These are phyloP conservation scores for Cyberlindnera mississippiensis DNA, from an alignment of 805 yeast species.

Conservation along the genomic window DNA sequence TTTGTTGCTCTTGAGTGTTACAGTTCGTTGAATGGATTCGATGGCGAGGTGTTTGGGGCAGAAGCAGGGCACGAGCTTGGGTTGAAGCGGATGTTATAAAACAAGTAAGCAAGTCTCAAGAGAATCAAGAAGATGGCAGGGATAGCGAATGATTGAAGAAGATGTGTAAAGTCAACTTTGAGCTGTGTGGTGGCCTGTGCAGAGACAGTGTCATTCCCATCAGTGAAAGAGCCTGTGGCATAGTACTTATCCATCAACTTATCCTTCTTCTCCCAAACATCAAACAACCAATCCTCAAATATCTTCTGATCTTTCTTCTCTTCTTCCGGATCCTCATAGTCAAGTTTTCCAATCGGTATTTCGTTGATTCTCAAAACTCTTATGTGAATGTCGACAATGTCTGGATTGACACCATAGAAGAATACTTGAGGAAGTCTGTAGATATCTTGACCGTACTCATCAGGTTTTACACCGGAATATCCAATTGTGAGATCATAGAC, in stretches of 20 bases:
- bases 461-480: constrained; percentile 62
- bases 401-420: constrained; percentile 70
- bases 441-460: constrained; percentile 71
- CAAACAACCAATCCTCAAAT: constrained; percentile 74
- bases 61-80: constrained; percentile 9
- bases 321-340: constrained; percentile 40
- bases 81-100: constrained; percentile 4
- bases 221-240: constrained; percentile 46
- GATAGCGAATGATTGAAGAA: constrained; percentile 31
- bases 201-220: constrained; percentile 17
- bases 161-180: constrained; percentile 23
- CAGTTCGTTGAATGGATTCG: neutral
- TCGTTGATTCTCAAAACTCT: constrained; percentile 52
- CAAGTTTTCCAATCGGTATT: constrained; percentile 58
- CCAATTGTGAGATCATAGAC: constrained; percentile 84
- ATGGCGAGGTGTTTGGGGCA: constrained; percentile 1
- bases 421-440: constrained; percentile 64
- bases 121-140: constrained; percentile 27
- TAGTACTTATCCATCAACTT: constrained; percentile 58
- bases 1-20: too few species aligned
- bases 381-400: constrained; percentile 58
- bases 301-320: constrained; percentile 33
- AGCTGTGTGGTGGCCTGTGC: constrained; percentile 18
- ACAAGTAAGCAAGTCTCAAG: constrained; percentile 10
- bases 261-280: constrained; percentile 79